Percentiles rank a stretch among this genome's conserved stretches.
These are phyloP conservation scores for Xylaria scruposa DNA, from an alignment of 495 filamentous ascomycete species.

Conservation along the genomic window DNA sequence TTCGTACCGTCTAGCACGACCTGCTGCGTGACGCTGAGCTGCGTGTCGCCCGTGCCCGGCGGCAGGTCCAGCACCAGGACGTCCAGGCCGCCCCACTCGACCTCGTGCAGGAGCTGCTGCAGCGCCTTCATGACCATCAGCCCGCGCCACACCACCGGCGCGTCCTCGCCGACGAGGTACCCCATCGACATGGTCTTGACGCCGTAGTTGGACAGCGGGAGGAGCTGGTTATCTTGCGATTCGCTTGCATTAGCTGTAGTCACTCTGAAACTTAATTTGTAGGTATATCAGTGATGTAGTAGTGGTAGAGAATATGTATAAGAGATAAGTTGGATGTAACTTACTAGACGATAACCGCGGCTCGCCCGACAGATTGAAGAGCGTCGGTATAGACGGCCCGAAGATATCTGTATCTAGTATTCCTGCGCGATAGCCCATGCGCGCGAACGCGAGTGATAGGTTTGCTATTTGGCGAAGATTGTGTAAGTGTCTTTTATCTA, in stretches of 20 bases:
- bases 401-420: conserved; percentile 97
- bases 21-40: conserved; percentile 92
- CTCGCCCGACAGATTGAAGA: conserved; percentile 79
- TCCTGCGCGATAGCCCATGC: conserved; percentile 77
- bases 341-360: conserved; percentile 70
- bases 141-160: conserved; percentile 93
- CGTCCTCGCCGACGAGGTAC: conserved; percentile 79
- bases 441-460: conserved; percentile 83
- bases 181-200: conserved; percentile 99
- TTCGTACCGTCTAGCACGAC: conserved; percentile 74
- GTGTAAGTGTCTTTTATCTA: background rate
- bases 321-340: too few relatives aligned
- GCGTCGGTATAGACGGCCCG: conserved; percentile 90
- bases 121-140: conserved; percentile 98
- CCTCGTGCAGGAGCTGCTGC: conserved; percentile 91
- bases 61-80: conserved; percentile 90
- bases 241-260: conserved; percentile 3
- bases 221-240: conserved; percentile 71
- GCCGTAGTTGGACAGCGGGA: conserved; percentile 94
- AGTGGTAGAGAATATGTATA: too few relatives aligned
- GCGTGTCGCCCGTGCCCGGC: conserved; percentile 92
- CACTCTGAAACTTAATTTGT: too few relatives aligned
- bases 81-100: conserved; percentile 86
- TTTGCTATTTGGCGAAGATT: conserved; percentile 66
- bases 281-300: too few relatives aligned